Evolutionary conservation across 768 basidiomycete species (phyloP).

Genomic region (Rhodotorula toruloides): DNA sequence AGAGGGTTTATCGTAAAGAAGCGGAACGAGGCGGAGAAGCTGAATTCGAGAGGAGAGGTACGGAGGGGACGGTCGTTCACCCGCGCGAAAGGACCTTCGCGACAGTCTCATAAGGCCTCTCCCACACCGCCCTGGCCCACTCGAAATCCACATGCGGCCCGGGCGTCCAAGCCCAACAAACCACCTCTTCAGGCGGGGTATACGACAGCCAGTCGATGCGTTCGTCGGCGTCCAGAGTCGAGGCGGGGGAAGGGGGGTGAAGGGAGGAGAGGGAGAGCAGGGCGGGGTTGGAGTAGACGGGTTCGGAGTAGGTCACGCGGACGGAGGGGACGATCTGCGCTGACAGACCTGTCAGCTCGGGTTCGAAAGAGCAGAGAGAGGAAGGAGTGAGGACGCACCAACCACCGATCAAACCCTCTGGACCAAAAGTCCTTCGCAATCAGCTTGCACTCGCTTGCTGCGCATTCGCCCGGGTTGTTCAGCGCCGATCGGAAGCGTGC

Average conservation of each 20-base stretch:
- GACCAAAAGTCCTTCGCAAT: constrained; percentile 33
- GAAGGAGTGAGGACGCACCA: constrained; percentile 1
- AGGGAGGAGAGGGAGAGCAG: constrained; percentile 14
- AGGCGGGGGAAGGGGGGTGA: background rate
- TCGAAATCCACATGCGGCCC: constrained; percentile 23
- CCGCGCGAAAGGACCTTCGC: background rate
- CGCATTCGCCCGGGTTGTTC: constrained; percentile 9
- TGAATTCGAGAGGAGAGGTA: background rate
- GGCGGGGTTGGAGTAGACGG: constrained; percentile 17
- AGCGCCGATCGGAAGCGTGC: background rate
- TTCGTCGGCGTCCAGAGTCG: background rate
- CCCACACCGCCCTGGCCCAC: background rate
- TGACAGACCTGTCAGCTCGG: background rate
- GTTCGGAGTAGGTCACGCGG: constrained; percentile 22
- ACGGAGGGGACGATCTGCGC: constrained; percentile 33
- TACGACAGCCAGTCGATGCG: constrained; percentile 14
- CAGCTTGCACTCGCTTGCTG: constrained; percentile 37
- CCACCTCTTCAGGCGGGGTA: constrained; percentile 1
- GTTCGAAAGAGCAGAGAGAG: background rate
- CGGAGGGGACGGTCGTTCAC: no score
- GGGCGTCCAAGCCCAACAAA: constrained; percentile 18
- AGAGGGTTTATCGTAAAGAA: no score
- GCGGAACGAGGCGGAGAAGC: no score
- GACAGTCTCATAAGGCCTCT: background rate
- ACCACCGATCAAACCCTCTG: constrained; percentile 30